A percentile compares a stretch with the other conserved stretches of the same genome.
Conservation (phyloP, 139 green algal genomes). For the Closterium sp. region DNA sequence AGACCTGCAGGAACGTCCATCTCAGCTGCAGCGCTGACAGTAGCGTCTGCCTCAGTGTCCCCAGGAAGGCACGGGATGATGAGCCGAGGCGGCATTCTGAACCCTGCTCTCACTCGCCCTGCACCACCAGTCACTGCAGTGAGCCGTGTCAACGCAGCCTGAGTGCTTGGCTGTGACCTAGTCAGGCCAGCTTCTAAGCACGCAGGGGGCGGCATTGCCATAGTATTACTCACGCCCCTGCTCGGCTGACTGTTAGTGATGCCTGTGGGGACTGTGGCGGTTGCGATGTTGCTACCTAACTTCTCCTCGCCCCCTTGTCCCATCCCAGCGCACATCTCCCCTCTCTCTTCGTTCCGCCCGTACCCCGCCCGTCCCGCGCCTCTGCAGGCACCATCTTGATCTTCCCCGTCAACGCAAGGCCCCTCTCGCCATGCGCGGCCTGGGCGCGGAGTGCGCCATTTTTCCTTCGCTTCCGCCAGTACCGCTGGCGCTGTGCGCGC, state of each 20-base stretch:
- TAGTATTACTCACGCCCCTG: too few species aligned
- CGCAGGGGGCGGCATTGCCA: neutral
- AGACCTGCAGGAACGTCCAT: neutral
- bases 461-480: neutral
- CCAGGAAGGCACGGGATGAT: neutral
- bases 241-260: too few species aligned
- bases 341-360: too few species aligned
- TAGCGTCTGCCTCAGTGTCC: neutral
- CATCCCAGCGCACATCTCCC: neutral
- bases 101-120: neutral
- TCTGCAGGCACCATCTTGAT: neutral
- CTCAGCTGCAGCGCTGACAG: neutral
- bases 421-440: neutral
- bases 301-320: neutral
- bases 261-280: too few species aligned
- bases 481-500: neutral
- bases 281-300: neutral
- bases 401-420: neutral
- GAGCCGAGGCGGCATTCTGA: neutral
- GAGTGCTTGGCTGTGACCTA: neutral
- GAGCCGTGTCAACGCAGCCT: neutral
- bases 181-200: neutral
- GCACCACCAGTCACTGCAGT: neutral
- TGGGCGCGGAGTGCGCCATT: neutral
- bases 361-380: too few species aligned